Conservation (phyloP, 371 early-diverging fungal species). For the Syncephalastrum racemosum region DNA sequence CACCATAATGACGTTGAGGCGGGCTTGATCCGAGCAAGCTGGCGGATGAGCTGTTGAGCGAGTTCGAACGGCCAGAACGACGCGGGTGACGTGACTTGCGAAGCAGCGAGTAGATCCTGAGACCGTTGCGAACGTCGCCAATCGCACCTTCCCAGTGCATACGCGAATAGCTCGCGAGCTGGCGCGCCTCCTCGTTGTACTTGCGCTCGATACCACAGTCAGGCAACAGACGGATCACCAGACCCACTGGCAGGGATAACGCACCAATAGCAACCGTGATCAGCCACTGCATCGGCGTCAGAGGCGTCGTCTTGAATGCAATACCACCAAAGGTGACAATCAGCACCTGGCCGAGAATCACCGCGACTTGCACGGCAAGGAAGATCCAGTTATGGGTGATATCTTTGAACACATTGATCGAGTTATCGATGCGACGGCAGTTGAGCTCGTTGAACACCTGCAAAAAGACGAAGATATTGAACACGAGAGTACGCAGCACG, state of each 20-base stretch:
- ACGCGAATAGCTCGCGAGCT: slow-evolving; percentile 50
- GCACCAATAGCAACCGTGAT: slow-evolving; percentile 73
- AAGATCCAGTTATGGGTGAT: slow-evolving; percentile 80
- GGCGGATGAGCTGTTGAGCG: slow-evolving; percentile 9
- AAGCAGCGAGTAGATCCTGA: slow-evolving; percentile 51
- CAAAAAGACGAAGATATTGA: slow-evolving; percentile 94
- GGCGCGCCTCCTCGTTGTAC: slow-evolving; percentile 56
- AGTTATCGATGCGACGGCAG: slow-evolving; percentile 74
- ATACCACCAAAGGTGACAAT: slow-evolving; percentile 89
- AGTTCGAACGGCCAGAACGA: slow-evolving; percentile 15
- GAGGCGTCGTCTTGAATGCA: slow-evolving; percentile 82
- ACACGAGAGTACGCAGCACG: slow-evolving; percentile 80
- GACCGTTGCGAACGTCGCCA: slow-evolving; percentile 48
- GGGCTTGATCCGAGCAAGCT: slow-evolving; percentile 19
- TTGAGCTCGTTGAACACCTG: slow-evolving; percentile 95
- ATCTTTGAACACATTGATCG: slow-evolving; percentile 84
- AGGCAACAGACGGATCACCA: slow-evolving; percentile 77
- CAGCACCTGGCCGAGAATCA: slow-evolving; percentile 71
- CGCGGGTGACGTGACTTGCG: slow-evolving; percentile 34
- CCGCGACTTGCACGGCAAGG: slow-evolving; percentile 68
- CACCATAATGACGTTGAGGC: slow-evolving; percentile 12
- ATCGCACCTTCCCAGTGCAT: slow-evolving; percentile 64
- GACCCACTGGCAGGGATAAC: slow-evolving; percentile 85
- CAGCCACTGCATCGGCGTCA: slow-evolving; percentile 78
- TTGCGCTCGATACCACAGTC: slow-evolving; percentile 47